Conservation (phyloP, 1,284 basidiomycete genomes). For the Leccinum pachyderme region DNA sequence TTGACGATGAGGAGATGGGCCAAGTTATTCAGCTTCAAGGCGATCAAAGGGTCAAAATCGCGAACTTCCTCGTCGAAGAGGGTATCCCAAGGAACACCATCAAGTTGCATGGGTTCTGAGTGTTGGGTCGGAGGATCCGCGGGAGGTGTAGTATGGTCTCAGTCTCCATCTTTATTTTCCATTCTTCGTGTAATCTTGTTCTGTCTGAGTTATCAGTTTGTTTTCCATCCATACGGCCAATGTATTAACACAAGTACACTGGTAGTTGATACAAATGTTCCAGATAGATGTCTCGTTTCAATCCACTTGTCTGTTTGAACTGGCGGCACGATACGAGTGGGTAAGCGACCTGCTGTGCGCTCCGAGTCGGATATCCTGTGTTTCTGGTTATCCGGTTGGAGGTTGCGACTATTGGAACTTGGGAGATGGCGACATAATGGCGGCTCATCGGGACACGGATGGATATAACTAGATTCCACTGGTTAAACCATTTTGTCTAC, state of each 20-base stretch:
- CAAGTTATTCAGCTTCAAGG: constrained; percentile 99
- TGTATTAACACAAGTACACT: constrained; percentile 28
- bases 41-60: constrained; percentile 93
- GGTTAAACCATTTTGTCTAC: background rate
- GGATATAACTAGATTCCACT: background rate
- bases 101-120: constrained; percentile 84
- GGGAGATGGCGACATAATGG: background rate
- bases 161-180: constrained; percentile 10
- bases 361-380: background rate
- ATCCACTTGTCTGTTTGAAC: constrained; percentile 7
- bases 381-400: too few relatives aligned
- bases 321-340: background rate
- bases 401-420: background rate
- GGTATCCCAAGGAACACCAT: constrained; percentile 72
- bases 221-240: constrained; percentile 17
- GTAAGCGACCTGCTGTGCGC: constrained; percentile 1
- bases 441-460: background rate
- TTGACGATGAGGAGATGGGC: constrained; percentile 96
- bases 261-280: constrained; percentile 27
- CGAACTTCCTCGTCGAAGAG: constrained; percentile 79
- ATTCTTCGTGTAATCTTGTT: constrained; percentile 19
- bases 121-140: constrained; percentile 4
- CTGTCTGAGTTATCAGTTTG: constrained; percentile 15
- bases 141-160: constrained; percentile 9
- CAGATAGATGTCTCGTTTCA: constrained; percentile 24